Evolutionary conservation across 176 grass and related monocot species (phyloP), one percentile per base, ranked within the genome.

Genomic region (Chrysopogon serrulatus): DNA sequence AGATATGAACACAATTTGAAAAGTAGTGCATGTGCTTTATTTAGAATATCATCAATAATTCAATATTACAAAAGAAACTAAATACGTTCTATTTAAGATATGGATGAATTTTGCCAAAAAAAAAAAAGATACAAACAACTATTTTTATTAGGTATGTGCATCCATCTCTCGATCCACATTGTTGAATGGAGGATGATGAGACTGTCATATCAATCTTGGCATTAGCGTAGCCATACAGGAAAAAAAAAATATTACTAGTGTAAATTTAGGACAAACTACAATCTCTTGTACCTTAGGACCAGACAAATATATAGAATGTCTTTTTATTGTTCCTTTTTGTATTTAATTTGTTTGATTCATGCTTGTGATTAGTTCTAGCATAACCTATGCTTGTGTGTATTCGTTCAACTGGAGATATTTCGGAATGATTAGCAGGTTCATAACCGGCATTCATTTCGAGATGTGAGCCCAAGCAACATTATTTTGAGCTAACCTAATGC

Each of bases 161-260:
- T 10, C 63, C 63, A 33, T 35, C 3, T 3, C n/a, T n/a, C n/a
- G 16, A 31, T 35, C 63, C 63, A 19, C 63, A 35, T 8, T 78
- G 86, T 91, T 86, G 90, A 88, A 92, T 87, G 87, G 78, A 23
- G 77, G 21, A 53, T 34, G 37, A 10, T 57, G 75, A 37, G 62
- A 84, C 67, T 59, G 48, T 32, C 39, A 74, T 11, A 65, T 74
- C 81, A 74, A 77, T 61, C 67, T 66, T 30, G 10, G 44, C 82
- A 75, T 69, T 75, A 45, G 73, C 65, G 23, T 10, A 41, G 40
- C 10, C 40, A 41, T 11, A 41, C 56, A 27, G 21, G 26, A 26
- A 73, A 35, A 84, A 73, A n/a, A n/a, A n/a, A n/a, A n/a, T n/a
- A n/a, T 74, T 88, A 79, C 73, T 79, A 44, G 68, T 8, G 0